phyloP scores from a whole-genome alignment of 2,329 filamentous ascomycete genomes.

The Trichothecium roseum region DNA sequence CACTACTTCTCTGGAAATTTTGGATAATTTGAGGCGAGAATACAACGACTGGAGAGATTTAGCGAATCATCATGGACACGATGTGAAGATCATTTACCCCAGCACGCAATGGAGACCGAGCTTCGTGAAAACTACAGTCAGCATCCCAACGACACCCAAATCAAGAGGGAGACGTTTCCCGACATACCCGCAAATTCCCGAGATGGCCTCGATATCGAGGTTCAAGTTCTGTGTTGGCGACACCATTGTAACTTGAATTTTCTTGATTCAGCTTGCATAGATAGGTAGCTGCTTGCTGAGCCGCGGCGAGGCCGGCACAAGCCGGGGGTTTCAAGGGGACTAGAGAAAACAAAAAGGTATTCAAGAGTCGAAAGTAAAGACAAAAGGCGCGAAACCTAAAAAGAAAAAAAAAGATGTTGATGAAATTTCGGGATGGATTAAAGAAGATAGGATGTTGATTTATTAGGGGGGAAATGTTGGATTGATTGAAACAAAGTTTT shows the following conservation, averaged over 20 bases:
- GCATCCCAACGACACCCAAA: background rate
- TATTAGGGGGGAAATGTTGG: too few relatives aligned
- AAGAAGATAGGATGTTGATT: too few relatives aligned
- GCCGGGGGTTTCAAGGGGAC: too few relatives aligned
- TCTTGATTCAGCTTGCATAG: too few relatives aligned
- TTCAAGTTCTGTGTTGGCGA: conserved; percentile 48
- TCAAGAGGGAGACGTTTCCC: background rate
- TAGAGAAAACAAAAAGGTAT: too few relatives aligned
- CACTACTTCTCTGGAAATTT: conserved; percentile 77
- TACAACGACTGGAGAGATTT: conserved; percentile 59
- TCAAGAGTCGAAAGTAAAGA: too few relatives aligned
- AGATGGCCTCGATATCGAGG: conserved; percentile 81
- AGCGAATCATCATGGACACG: conserved; percentile 1
- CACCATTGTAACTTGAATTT: conserved; percentile 28
- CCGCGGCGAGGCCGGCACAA: too few relatives aligned
- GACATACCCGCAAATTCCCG: conserved; percentile 75
- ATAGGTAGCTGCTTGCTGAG: too few relatives aligned
- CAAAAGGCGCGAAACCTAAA: too few relatives aligned
- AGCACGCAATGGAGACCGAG: conserved; percentile 92
- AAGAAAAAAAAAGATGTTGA: too few relatives aligned
- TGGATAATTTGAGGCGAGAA: conserved; percentile 96
- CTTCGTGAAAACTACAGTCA: conserved; percentile 29
- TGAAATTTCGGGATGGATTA: too few relatives aligned
- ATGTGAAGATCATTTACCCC: conserved; percentile 34
- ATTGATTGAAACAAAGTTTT: too few relatives aligned